Percentiles rank a stretch among this genome's conserved stretches.
These are phyloP conservation scores for Cadophora gregata DNA, from an alignment of 2,329 filamentous ascomycete species.

Conservation along the genomic window DNA sequence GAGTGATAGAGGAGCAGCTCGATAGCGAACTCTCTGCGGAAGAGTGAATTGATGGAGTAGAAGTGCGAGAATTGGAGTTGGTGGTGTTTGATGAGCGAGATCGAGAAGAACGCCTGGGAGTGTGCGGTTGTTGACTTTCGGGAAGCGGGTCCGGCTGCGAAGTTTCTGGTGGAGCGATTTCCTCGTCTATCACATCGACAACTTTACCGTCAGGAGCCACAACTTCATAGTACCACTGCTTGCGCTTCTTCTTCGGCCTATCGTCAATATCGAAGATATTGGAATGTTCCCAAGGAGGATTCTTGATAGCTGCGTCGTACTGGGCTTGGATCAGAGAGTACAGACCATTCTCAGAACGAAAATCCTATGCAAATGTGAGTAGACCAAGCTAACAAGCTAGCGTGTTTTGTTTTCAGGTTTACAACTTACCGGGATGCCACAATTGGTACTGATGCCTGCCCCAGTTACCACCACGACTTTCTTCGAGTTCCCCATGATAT, in stretches of 20 bases:
- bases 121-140: slow-evolving; percentile 9
- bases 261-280: slow-evolving; percentile 44
- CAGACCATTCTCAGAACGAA: slow-evolving; percentile 73
- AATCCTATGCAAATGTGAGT: slow-evolving; percentile 58
- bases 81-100: slow-evolving; percentile 26
- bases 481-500: slow-evolving; percentile 66
- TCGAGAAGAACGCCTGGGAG: slow-evolving; percentile 25
- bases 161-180: slow-evolving; percentile 19
- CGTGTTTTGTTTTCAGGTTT: background rate
- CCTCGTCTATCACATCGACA: slow-evolving; percentile 38
- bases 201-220: slow-evolving; percentile 41
- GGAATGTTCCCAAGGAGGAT: slow-evolving; percentile 44
- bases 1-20: slow-evolving; percentile 22
- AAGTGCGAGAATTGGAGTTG: slow-evolving; percentile 20
- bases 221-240: slow-evolving; percentile 42
- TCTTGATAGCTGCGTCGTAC: slow-evolving; percentile 59
- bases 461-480: slow-evolving; percentile 77
- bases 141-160: background rate
- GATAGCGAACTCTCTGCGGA: slow-evolving; percentile 28
- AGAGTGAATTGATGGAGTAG: slow-evolving; percentile 21
- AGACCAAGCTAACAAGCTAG: slow-evolving; percentile 2
- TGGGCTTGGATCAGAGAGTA: slow-evolving; percentile 75
- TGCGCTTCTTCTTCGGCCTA: slow-evolving; percentile 43
- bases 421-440: slow-evolving; percentile 70
- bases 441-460: slow-evolving; percentile 77